phyloP scores from a whole-genome alignment of 2,329 filamentous ascomycete genomes.

The Penicillium sp. region DNA sequence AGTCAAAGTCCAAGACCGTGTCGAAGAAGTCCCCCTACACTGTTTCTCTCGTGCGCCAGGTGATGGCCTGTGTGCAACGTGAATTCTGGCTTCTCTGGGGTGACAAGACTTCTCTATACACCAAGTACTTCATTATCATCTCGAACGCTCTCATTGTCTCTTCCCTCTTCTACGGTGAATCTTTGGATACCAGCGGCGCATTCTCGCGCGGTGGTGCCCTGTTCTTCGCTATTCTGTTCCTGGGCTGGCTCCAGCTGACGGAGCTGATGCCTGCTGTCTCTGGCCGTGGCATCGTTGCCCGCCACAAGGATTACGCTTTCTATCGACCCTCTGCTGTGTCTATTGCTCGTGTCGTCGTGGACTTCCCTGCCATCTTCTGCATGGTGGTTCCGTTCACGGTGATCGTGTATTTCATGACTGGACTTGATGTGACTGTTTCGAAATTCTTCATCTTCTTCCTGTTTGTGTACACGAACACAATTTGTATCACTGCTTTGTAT shows the following conservation, averaged over 20 bases:
- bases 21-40: slow-evolving; percentile 74
- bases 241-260: slow-evolving; percentile 71
- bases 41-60: slow-evolving; percentile 71
- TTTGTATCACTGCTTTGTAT: slow-evolving; percentile 65
- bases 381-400: slow-evolving; percentile 63
- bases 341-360: slow-evolving; percentile 62
- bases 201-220: slow-evolving; percentile 64
- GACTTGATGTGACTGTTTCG: slow-evolving; percentile 58
- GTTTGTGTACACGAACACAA: slow-evolving; percentile 63
- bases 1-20: slow-evolving; percentile 65
- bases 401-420: slow-evolving; percentile 67
- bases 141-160: slow-evolving; percentile 74
- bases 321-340: slow-evolving; percentile 68
- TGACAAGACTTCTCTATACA: slow-evolving; percentile 72
- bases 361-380: slow-evolving; percentile 61
- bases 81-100: slow-evolving; percentile 79
- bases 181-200: slow-evolving; percentile 60
- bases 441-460: slow-evolving; percentile 69
- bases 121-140: slow-evolving; percentile 77
- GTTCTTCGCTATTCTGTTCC: slow-evolving; percentile 68
- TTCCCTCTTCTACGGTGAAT: slow-evolving; percentile 73
- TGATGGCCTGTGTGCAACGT: slow-evolving; percentile 61
- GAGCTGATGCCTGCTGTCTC: slow-evolving; percentile 77
- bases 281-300: slow-evolving; percentile 68
- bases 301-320: slow-evolving; percentile 68